Evolutionary conservation across 108 stramenopile species (phyloP).

Genomic region (Mediolabrus comicus): DNA sequence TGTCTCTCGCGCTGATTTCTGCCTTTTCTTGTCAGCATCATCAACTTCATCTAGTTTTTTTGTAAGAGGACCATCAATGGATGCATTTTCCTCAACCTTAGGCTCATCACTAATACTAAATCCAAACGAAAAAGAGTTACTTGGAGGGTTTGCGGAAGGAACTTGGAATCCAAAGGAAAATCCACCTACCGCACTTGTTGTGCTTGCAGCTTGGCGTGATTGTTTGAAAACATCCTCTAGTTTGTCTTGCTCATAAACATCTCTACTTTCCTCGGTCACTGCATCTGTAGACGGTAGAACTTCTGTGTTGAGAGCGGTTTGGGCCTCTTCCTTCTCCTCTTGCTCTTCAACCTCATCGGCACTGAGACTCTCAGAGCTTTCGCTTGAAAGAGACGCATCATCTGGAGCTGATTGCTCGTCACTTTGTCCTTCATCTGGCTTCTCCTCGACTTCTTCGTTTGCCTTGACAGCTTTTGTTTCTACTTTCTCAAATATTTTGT

Average conservation of each 20-base stretch:
- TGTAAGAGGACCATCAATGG: background rate
- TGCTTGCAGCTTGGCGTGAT: conserved; percentile 44
- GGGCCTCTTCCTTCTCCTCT: background rate
- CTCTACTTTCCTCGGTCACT: background rate
- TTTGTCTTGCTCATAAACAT: conserved; percentile 69
- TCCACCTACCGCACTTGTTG: conserved; percentile 3
- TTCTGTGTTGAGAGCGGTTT: background rate
- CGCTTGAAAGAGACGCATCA: background rate
- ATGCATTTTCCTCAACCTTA: background rate
- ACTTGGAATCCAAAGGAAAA: conserved; percentile 48
- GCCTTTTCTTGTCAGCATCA: background rate
- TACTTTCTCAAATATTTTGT: conserved; percentile 25
- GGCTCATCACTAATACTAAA: conserved; percentile 33
- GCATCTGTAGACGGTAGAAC: background rate
- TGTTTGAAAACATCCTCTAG: conserved; percentile 76
- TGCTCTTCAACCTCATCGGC: background rate
- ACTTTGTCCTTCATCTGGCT: conserved; percentile 2
- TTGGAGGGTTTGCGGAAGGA: background rate
- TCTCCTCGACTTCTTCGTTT: conserved; percentile 20
- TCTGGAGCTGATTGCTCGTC: background rate
- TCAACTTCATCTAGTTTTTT: background rate
- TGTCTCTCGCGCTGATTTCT: background rate
- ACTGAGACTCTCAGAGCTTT: background rate
- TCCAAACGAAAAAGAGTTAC: conserved; percentile 44
- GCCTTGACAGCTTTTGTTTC: conserved; percentile 1